Evolutionary conservation across 257 asterid genomes (phyloP).

Genomic region (Jaltomata sinuosa): DNA sequence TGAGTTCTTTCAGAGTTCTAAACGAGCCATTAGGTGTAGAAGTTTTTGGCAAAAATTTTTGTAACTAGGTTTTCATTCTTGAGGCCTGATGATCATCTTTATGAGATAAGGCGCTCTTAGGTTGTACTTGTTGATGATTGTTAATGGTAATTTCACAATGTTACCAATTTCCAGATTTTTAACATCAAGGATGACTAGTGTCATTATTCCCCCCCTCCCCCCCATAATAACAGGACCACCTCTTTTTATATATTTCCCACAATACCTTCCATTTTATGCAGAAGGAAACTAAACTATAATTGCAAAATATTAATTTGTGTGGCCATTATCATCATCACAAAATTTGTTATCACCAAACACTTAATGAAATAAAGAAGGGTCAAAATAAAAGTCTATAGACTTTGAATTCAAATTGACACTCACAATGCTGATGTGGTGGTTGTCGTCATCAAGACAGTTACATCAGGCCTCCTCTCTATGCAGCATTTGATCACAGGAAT

Average conservation of each 20-base stretch:
- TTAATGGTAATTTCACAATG: too few relatives aligned
- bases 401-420: slow-evolving; percentile 12
- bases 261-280: background rate
- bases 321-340: background rate
- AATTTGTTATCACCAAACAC: background rate
- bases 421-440: slow-evolving; percentile 80
- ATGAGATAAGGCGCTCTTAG: too few relatives aligned
- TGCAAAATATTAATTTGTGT: background rate
- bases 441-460: slow-evolving; percentile 77
- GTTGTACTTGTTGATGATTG: too few relatives aligned
- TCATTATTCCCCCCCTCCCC: background rate
- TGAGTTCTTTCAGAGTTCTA: too few relatives aligned
- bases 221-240: background rate
- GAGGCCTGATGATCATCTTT: too few relatives aligned
- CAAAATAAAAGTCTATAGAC: background rate
- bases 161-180: too few relatives aligned
- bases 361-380: background rate
- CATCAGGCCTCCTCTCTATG: slow-evolving; percentile 56
- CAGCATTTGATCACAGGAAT: slow-evolving; percentile 75
- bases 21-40: too few relatives aligned
- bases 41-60: too few relatives aligned
- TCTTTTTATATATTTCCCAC: background rate
- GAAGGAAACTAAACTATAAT: background rate
- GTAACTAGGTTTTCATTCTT: too few relatives aligned
- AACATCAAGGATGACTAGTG: background rate